Evolutionary conservation across 306 rosid genomes (phyloP), one percentile per base, ranked within the genome.

Genomic region (Malus asiatica): DNA sequence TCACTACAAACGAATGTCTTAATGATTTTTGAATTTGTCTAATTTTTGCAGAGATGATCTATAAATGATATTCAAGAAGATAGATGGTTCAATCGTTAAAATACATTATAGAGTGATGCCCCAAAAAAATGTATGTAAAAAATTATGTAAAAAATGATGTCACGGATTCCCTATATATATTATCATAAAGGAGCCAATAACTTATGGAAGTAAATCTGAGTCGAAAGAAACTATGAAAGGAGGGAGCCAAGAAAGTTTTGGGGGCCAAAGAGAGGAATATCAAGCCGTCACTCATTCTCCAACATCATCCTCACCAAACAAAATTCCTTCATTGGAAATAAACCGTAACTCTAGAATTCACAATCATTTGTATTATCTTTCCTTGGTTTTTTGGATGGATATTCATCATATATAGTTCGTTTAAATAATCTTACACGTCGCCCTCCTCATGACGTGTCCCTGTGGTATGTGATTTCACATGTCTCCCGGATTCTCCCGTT

Each of bases 221-320:
- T 10, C 61, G 74, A 67, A 74, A 66, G 74, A 78, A 65, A 76
- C 46, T 22, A 57, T 22, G 70, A 13, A 58, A 11, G 63, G 55
- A 11, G 72, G 40, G 77, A 62, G 78, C 42, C 51, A 30, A 66
- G 72, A 80, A 90, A 90, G 88, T 63, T 90, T 84, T 90, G 93
- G 85, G 76, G 80, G 67, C n/a, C 71, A 80, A 79, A 59, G 82
- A 83, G 90, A 76, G 58, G 96, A 95, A 86, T 86, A 85, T 85
- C 19, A 85, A 92, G 93, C 96, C 97, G 97, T 95, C 94, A 95
- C 98, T 95, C 98, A 90, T 95, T 89, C 89, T 86, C 92, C 95
- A 87, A 91, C 96, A 83, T 84, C 83, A 77, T 66, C 72, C 77
- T 75, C 87, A 90, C 96, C 96, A 83, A 94, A 90, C 88, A 74